These are phyloP conservation scores for Curvularia eragrostidis DNA, from an alignment of 2,329 filamentous ascomycete genomes.

Conservation along the genomic window DNA sequence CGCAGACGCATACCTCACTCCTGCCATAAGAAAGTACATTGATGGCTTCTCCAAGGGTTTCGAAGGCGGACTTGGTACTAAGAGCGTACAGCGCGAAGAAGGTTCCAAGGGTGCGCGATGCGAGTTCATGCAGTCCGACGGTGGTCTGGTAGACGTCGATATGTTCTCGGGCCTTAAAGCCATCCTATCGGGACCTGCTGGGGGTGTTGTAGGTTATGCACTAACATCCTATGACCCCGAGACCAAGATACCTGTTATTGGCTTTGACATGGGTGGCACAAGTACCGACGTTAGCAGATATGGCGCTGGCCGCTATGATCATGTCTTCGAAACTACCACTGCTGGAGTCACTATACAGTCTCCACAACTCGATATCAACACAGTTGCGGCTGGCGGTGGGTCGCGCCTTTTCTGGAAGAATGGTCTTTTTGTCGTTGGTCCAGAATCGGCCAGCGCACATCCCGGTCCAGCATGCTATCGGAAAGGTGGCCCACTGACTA, in stretches of 20 bases:
- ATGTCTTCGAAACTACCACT: constrained; percentile 92
- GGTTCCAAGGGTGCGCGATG: constrained; percentile 77
- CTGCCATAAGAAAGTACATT: constrained; percentile 79
- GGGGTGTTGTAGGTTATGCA: constrained; percentile 90
- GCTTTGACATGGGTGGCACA: constrained; percentile 95
- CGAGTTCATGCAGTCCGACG: constrained; percentile 95
- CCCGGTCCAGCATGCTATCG: constrained; percentile 91
- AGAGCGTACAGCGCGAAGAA: constrained; percentile 71
- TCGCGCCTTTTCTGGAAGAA: constrained; percentile 87
- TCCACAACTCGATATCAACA: constrained; percentile 93
- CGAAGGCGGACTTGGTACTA: constrained; percentile 76
- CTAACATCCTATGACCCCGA: constrained; percentile 86
- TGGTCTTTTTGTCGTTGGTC: constrained; percentile 87
- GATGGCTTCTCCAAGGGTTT: constrained; percentile 81
- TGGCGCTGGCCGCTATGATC: constrained; percentile 83
- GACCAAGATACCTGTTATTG: constrained; percentile 85
- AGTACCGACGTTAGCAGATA: constrained; percentile 91
- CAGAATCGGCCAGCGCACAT: constrained; percentile 86
- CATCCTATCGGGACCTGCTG: constrained; percentile 89
- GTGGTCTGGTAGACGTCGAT: constrained; percentile 73
- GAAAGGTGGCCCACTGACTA: constrained; percentile 85
- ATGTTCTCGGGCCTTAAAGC: constrained; percentile 84
- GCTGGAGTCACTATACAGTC: constrained; percentile 94
- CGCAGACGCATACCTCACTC: constrained; percentile 81
- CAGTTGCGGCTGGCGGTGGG: constrained; percentile 88